Evolutionary conservation across 2,329 filamentous ascomycete genomes (phyloP).

Genomic region (Macrophomina phaseolina): DNA sequence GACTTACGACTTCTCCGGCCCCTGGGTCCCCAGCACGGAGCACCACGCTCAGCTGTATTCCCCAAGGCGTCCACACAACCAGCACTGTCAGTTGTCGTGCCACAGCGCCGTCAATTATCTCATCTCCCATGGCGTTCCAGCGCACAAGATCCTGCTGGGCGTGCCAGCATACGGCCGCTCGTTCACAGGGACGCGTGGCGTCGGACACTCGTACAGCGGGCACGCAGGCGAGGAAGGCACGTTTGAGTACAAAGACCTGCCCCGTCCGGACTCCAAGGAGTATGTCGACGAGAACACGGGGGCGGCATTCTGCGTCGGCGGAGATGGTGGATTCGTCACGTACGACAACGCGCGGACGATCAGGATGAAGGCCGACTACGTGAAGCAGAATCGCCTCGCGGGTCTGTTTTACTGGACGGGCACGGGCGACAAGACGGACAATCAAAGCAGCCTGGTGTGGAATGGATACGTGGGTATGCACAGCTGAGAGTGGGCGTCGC

Average conservation of each 20-base stretch:
- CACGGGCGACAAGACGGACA: slow-evolving; percentile 67
- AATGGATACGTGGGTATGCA: slow-evolving; percentile 64
- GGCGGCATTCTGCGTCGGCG: slow-evolving; percentile 74
- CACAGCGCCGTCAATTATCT: slow-evolving; percentile 71
- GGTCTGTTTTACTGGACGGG: slow-evolving; percentile 84
- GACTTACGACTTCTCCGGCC: slow-evolving; percentile 79
- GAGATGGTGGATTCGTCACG: slow-evolving; percentile 76
- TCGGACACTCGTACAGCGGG: slow-evolving; percentile 65
- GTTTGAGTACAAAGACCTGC: slow-evolving; percentile 76
- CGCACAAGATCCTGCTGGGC: slow-evolving; percentile 75
- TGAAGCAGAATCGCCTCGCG: slow-evolving; percentile 71
- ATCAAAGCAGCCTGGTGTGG: slow-evolving; percentile 62
- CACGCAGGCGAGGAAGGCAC: slow-evolving; percentile 67
- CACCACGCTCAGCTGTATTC: slow-evolving; percentile 79
- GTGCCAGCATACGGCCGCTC: slow-evolving; percentile 78
- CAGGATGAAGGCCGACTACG: slow-evolving; percentile 74
- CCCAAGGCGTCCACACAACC: slow-evolving; percentile 58
- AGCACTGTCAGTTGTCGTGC: slow-evolving; percentile 64
- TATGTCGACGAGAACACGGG: slow-evolving; percentile 69
- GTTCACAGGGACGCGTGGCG: slow-evolving; percentile 68
- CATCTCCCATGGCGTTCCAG: slow-evolving; percentile 68
- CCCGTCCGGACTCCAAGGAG: slow-evolving; percentile 66
- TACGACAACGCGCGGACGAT: slow-evolving; percentile 83
- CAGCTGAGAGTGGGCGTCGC: not conserved
- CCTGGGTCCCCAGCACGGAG: slow-evolving; percentile 70